Evolutionary conservation across 306 rosid genomes (phyloP).

Genomic region (Pueraria montana): DNA sequence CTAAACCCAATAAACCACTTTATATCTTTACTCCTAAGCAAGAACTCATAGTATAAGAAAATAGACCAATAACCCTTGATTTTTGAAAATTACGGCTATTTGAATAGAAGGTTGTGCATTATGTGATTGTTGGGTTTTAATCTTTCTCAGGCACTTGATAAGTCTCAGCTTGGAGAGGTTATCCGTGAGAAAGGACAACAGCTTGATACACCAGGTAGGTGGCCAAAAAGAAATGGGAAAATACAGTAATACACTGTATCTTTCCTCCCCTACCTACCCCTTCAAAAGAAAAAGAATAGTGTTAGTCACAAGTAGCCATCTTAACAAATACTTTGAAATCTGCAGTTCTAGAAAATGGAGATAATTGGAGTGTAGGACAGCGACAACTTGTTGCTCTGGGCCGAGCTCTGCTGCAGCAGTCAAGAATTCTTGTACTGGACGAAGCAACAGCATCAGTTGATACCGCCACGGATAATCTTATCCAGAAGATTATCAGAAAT

Average conservation of each 20-base stretch:
- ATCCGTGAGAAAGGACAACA: constrained; percentile 79
- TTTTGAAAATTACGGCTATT: constrained; percentile 17
- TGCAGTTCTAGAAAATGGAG: constrained; percentile 99
- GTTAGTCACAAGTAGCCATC: constrained; percentile 30
- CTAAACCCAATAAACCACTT: not conserved
- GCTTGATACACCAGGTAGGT: constrained; percentile 87
- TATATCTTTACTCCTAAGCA: constrained; percentile 4
- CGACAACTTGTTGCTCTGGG: constrained; percentile 96
- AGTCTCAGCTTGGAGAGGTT: constrained; percentile 89
- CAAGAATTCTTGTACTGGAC: constrained; percentile 93
- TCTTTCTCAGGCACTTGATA: constrained; percentile 79
- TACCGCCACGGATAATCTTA: constrained; percentile 89
- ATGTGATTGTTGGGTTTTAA: constrained; percentile 31
- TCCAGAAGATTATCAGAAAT: constrained; percentile 90
- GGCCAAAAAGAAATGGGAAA: constrained; percentile 9
- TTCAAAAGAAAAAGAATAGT: not conserved
- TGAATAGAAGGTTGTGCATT: constrained; percentile 24
- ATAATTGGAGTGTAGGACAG: constrained; percentile 99
- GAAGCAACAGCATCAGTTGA: constrained; percentile 99
- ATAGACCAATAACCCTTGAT: constrained; percentile 3
- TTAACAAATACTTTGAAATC: constrained; percentile 40
- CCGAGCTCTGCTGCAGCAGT: constrained; percentile 94
- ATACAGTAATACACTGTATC: not conserved
- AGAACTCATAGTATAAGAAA: constrained; percentile 6
- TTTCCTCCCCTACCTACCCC: not conserved